These are phyloP conservation scores for Ambrosiella xylebori DNA, from an alignment of 2,329 filamentous ascomycete species.

Conservation along the genomic window DNA sequence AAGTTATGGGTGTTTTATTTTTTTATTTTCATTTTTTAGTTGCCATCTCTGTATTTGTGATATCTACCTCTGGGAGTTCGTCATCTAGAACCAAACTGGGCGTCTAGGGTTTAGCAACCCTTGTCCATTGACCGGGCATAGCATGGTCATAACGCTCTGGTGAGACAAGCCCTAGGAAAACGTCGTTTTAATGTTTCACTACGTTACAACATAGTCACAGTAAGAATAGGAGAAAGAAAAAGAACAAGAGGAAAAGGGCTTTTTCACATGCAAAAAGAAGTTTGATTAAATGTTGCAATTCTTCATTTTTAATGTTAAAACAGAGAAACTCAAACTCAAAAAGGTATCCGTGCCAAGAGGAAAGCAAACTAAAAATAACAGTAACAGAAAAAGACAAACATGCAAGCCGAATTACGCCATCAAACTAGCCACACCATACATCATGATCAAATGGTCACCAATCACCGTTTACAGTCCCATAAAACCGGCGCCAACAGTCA, in stretches of 20 bases:
- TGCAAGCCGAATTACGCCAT: neutral
- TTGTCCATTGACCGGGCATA: neutral
- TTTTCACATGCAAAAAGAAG: neutral
- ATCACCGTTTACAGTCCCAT: slow-evolving; percentile 7
- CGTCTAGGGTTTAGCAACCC: neutral
- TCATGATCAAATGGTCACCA: neutral
- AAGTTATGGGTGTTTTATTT: neutral
- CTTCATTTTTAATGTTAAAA: neutral
- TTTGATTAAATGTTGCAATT: neutral
- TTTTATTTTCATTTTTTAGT: too few relatives aligned
- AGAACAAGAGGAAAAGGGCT: neutral
- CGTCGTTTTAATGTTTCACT: neutral
- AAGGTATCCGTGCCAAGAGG: neutral
- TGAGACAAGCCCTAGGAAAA: neutral
- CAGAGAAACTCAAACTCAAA: neutral
- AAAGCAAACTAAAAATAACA: neutral
- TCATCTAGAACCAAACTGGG: too few relatives aligned
- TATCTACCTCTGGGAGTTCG: too few relatives aligned
- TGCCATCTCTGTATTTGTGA: too few relatives aligned
- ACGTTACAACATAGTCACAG: neutral
- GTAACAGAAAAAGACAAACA: neutral
- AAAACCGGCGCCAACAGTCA: slow-evolving; percentile 13
- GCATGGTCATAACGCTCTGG: neutral
- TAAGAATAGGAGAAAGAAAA: neutral
- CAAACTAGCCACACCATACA: neutral